These are phyloP conservation scores for Chloranthus sessilifolius DNA, from an alignment of 164 flowering plant genomes.

Conservation along the genomic window DNA sequence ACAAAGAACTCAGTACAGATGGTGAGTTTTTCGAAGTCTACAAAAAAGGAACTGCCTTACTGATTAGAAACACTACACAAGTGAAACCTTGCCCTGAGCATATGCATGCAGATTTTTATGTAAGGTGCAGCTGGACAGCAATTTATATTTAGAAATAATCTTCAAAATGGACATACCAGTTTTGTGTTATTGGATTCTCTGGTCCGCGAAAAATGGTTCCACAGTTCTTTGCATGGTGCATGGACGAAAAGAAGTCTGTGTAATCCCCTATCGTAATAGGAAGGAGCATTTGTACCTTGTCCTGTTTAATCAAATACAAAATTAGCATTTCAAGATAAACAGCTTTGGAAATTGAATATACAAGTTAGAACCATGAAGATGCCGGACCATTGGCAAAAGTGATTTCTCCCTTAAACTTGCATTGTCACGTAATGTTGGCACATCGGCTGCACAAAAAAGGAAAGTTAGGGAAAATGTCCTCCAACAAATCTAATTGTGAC, in stretches of 20 bases:
- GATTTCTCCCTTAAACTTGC: slow-evolving; percentile 58
- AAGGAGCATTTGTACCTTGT: slow-evolving; percentile 70
- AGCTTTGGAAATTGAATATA: neutral
- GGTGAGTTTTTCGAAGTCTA: too few relatives aligned
- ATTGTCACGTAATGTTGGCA: slow-evolving; percentile 78
- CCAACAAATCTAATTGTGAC: too few relatives aligned
- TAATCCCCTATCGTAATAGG: slow-evolving; percentile 83
- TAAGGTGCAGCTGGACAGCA: neutral
- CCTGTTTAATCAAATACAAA: slow-evolving; percentile 26
- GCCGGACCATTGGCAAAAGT: slow-evolving; percentile 64
- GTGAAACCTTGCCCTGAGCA: too few relatives aligned
- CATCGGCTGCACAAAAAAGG: slow-evolving; percentile 48
- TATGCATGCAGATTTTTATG: too few relatives aligned
- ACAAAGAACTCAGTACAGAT: too few relatives aligned
- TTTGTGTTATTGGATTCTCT: slow-evolving; percentile 51
- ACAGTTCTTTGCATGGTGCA: slow-evolving; percentile 93
- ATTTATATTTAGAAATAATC: neutral
- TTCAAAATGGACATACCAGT: slow-evolving; percentile 52
- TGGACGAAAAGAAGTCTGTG: slow-evolving; percentile 87
- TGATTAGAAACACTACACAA: too few relatives aligned
- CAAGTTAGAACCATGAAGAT: neutral
- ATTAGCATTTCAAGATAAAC: neutral
- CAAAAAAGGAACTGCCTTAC: too few relatives aligned
- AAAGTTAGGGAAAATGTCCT: neutral
- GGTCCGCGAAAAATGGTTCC: slow-evolving; percentile 93